A percentile compares a stretch with the other conserved stretches of the same genome.
Evolutionary conservation across 75 land plant genomes (phyloP).

Genomic region (Pinus albicaulis): DNA sequence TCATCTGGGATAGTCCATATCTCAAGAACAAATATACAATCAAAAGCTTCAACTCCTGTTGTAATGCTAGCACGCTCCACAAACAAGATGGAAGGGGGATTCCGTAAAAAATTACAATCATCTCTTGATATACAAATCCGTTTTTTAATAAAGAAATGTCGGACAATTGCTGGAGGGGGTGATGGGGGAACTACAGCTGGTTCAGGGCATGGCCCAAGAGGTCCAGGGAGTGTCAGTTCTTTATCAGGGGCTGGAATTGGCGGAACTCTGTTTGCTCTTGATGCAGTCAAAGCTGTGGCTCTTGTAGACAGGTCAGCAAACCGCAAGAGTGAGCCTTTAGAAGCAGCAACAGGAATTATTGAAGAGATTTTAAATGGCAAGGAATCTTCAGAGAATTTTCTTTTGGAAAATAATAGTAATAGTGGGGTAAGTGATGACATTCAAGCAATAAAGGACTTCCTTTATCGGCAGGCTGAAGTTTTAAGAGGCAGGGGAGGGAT

Average conservation of each 20-base stretch:
- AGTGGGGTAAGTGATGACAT: conserved; percentile 60
- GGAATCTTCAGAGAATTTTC: conserved; percentile 39
- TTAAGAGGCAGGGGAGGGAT: conserved; percentile 83
- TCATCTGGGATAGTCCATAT: conserved; percentile 11
- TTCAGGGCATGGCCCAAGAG: conserved; percentile 53
- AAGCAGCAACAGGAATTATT: conserved; percentile 53
- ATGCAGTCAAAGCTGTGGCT: conserved; percentile 73
- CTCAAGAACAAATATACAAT: conserved; percentile 32
- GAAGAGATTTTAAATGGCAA: conserved; percentile 66
- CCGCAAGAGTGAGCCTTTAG: conserved; percentile 59
- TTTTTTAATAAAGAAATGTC: conserved; percentile 83
- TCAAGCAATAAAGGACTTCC: conserved; percentile 69
- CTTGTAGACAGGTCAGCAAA: conserved; percentile 61
- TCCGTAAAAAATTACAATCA: conserved; percentile 83
- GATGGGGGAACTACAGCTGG: conserved; percentile 43
- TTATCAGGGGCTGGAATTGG: conserved; percentile 43
- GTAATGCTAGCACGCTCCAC: conserved; percentile 68
- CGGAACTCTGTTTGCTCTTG: conserved; percentile 73
- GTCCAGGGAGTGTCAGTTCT: conserved; percentile 38
- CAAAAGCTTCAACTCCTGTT: conserved; percentile 60
- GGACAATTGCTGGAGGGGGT: conserved; percentile 52
- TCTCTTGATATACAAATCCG: conserved; percentile 91
- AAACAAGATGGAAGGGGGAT: conserved; percentile 64
- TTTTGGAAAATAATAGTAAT: conserved; percentile 46
- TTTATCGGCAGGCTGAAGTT: conserved; percentile 80